Base-by-base conservation (phyloP, 2,329 filamentous ascomycete species). In the Penicillium sp. region DNA sequence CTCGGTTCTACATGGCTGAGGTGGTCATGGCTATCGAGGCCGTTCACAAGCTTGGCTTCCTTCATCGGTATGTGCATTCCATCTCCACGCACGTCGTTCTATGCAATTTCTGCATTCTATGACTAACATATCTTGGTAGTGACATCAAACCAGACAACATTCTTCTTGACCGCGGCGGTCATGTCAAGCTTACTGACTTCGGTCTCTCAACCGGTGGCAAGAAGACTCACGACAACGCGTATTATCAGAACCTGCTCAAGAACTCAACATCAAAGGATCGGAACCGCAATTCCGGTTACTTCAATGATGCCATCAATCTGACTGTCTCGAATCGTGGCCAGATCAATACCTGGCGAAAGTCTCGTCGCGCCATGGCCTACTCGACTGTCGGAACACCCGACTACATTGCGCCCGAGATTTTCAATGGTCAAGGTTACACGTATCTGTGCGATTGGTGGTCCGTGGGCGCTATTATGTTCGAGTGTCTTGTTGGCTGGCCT, bases 131-230 rank as follows among this genome's bases (percentile, higher is more conserved):
- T 11, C 25, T 45, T 8, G 13, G 43, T 62, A 96, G 93, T 83
- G 95, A 99, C 72, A 99, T 99, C 80, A 99, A 99, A 78, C 95
- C 95, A 14, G 95, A 99, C 80, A 99, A 99, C 73, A 98, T 99
- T 72, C 84, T 99, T 48, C 86, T 99, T 48, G 95, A 99, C 72
- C 88, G 92, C 56, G 92, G 93, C 58, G 95, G 95, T 53, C 95
- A 99, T 76, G 95, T 99, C 78, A 99, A 99, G 80, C 82, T 99
- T 67, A 98, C 95, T 11, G 95, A 99, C 78, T 99, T 99, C 67
- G 95, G 95, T 78, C 84, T 99, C 27, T 98, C 95, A 0, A 99
- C 95, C 11, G 95, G 95, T 63, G 98, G 97, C 82, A 93, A 97
- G 77, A 96, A 96, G 75, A 88, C 96, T 61, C 95, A 99, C 75